Percentiles rank a stretch among this genome's conserved stretches.
Evolutionary conservation across 371 early-diverging fungal species (phyloP).

Genomic region (Fennellomyces sp.): DNA sequence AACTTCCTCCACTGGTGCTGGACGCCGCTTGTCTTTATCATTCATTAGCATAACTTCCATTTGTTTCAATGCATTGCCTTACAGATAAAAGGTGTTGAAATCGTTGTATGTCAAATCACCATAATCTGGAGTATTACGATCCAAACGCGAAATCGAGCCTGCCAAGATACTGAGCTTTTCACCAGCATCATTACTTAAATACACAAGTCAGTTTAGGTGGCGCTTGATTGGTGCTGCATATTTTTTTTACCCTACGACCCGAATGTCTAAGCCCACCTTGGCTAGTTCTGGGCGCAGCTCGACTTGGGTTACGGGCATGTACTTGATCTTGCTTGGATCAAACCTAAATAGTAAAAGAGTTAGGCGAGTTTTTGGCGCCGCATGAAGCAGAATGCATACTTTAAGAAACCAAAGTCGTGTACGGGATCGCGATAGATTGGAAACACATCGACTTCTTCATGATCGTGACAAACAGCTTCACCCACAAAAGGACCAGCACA

Average conservation of each 20-base stretch:
- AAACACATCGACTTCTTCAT: slow-evolving; percentile 88
- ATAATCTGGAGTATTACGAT: slow-evolving; percentile 73
- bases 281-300: slow-evolving; percentile 81
- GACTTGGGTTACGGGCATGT: slow-evolving; percentile 82
- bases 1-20: slow-evolving; percentile 80
- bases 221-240: neutral
- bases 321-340: slow-evolving; percentile 75
- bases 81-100: slow-evolving; percentile 81
- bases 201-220: no score
- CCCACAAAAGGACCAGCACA: slow-evolving; percentile 92
- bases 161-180: slow-evolving; percentile 91
- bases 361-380: neutral
- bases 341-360: slow-evolving; percentile 46
- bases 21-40: slow-evolving; percentile 72
- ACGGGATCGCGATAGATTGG: slow-evolving; percentile 89
- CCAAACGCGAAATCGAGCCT: slow-evolving; percentile 87
- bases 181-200: slow-evolving; percentile 71
- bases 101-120: slow-evolving; percentile 71
- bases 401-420: slow-evolving; percentile 69
- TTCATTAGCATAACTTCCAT: neutral
- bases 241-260: slow-evolving; percentile 77
- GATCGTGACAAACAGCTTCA: slow-evolving; percentile 86
- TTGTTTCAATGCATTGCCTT: no score
- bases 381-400: slow-evolving; percentile 20
- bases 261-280: slow-evolving; percentile 88